Evolutionary conservation across 129 eudicot species (phyloP), one percentile per base, ranked within the genome.

Genomic region (Arctium minus): DNA sequence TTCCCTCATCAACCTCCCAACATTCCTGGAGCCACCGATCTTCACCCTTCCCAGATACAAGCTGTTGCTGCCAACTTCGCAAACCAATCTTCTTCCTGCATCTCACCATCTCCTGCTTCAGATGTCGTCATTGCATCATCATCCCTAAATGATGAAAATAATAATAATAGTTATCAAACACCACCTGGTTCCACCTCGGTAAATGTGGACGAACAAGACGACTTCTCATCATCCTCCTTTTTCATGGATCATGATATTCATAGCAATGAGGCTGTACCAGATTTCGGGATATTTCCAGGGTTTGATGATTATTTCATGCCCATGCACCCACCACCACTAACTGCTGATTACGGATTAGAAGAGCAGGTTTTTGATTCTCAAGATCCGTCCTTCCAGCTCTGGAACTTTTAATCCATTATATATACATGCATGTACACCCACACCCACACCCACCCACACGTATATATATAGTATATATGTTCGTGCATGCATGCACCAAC

Each of bases 1-100:
- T 87, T 87, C 83, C 90, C 90, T 0, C 44, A 87, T 35, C 82
- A 81, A 3, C 86, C 88, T 6, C 90, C 90, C 6, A 48, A 84
- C 39, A 87, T 87, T 17, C 83, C 86, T 4, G 88, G 88, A 11
- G 90, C 86, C 7, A 76, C 79, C 13, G 78, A 79, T 0, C 87
- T 87, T 17, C 78, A 73, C 5, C 88, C 90, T 13, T 82, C 90
- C 2, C 74, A 87, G 82, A 87, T 87, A 42, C 90, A 81, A 15
- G 88, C 78, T 0, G 86, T 68, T 0, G 90, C 88, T 2, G 80
- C 90, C 37, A 46, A 10, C 8, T 87, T 31, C 2, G 90, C 89
- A 2, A 87, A 87, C 12, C 11, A 46, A 74, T n/a, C 12, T 31
- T 11, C 36, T 73, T 44, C 79, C 31, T 22, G 27, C 50, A 42